phyloP scores from a whole-genome alignment of 345 rosid genomes.

The Draba incana region DNA sequence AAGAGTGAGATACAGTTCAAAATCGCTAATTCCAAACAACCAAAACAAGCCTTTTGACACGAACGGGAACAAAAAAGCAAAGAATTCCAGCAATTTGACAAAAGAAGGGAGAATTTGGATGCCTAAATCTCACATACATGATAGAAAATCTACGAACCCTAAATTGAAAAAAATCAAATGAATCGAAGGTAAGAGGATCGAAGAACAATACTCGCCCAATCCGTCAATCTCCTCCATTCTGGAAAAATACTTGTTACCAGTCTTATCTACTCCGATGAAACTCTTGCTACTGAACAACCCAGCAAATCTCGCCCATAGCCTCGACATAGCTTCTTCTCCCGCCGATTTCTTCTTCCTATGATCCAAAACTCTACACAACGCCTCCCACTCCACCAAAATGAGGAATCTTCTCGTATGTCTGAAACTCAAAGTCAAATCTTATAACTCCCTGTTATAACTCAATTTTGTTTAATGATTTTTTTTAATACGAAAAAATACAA shows the following conservation, averaged over 20 bases:
- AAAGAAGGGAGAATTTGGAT: constrained; percentile 1
- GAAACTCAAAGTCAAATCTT: too few species aligned
- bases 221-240: constrained; percentile 83
- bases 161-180: background rate
- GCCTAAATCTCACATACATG: background rate
- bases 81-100: background rate
- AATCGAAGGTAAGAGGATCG: constrained; percentile 15
- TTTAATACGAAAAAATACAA: too few species aligned
- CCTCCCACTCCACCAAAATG: too few species aligned
- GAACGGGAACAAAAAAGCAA: background rate
- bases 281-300: constrained; percentile 64
- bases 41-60: background rate
- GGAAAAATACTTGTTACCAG: constrained; percentile 84
- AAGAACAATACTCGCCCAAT: constrained; percentile 57
- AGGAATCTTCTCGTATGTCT: too few species aligned
- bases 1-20: background rate
- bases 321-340: constrained; percentile 57
- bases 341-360: constrained; percentile 28
- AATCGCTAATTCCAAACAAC: background rate
- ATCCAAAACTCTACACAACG: constrained; percentile 1
- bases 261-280: constrained; percentile 63
- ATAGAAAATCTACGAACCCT: background rate
- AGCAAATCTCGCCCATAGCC: constrained; percentile 66
- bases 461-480: too few species aligned
- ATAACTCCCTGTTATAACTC: too few species aligned